phyloP scores from a whole-genome alignment of 345 rosid species.

The Cardamine resedifolia region DNA sequence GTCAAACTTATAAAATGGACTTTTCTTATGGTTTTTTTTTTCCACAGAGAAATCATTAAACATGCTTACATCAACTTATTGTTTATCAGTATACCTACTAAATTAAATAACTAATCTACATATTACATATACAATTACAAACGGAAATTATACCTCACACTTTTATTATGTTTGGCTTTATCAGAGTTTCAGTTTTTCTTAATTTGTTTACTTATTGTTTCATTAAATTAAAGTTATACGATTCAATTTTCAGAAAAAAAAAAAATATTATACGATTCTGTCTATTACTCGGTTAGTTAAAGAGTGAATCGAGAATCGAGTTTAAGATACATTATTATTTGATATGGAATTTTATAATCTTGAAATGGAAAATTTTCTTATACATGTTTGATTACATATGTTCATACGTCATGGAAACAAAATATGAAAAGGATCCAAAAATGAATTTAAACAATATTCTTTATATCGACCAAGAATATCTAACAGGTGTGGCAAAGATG shows the following conservation, averaged over 20 bases:
- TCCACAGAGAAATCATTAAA: background rate
- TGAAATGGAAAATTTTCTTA: background rate
- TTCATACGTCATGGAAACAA: background rate
- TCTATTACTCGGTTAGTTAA: background rate
- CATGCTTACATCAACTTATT: constrained; percentile 18
- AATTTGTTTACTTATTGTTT: background rate
- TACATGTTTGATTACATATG: background rate
- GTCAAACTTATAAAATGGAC: constrained; percentile 18
- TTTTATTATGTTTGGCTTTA: background rate
- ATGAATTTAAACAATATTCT: background rate
- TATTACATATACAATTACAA: background rate
- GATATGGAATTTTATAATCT: background rate
- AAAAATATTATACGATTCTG: background rate
- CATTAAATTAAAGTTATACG: background rate
- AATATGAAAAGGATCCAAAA: background rate
- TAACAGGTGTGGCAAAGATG: constrained; percentile 22
- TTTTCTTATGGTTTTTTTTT: background rate
- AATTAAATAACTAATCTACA: background rate
- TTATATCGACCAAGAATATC: background rate
- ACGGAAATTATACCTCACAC: background rate
- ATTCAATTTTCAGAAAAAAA: too few species aligned
- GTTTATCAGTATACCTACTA: background rate
- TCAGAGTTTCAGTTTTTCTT: background rate
- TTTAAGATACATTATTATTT: background rate
- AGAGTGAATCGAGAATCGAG: background rate